These are phyloP conservation scores for Massospora cicadina DNA, from an alignment of 371 early-diverging fungal genomes.

Conservation along the genomic window DNA sequence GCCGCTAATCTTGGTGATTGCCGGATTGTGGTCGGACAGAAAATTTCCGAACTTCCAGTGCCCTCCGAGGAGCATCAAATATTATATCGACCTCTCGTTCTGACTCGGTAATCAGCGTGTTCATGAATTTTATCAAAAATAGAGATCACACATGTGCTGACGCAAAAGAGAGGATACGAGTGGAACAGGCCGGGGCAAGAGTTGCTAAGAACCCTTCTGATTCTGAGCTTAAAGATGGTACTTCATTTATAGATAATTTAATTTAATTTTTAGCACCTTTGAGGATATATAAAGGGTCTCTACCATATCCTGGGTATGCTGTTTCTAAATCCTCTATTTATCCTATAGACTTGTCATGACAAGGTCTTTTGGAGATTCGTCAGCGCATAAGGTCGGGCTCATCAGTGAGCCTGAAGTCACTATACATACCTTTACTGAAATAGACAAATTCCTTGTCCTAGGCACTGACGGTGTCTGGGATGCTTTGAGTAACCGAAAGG, in stretches of 20 bases:
- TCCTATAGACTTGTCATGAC: constrained; percentile 10
- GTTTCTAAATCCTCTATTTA: not conserved
- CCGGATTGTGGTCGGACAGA: not conserved
- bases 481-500: constrained; percentile 50
- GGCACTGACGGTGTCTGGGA: constrained; percentile 94
- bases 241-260: not conserved
- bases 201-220: not conserved
- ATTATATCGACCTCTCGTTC: not conserved
- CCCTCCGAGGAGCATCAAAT: not conserved
- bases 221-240: constrained; percentile 5
- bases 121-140: not conserved
- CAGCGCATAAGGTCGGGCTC: constrained; percentile 9
- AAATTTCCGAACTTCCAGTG: not conserved
- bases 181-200: constrained; percentile 4
- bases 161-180: not conserved
- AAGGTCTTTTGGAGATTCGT: constrained; percentile 6
- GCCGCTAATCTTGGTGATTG: not conserved
- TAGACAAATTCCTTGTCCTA: constrained; percentile 63
- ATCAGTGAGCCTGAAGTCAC: constrained; percentile 42
- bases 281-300: constrained; percentile 8
- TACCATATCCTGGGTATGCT: constrained; percentile 11
- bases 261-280: constrained; percentile 8
- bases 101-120: not conserved
- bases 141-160: constrained; percentile 11
- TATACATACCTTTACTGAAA: constrained; percentile 35